Percentiles rank a stretch among this genome's conserved stretches.
phyloP scores from a whole-genome alignment of 2,329 filamentous ascomycete species.

The Hysterium pulicare region DNA sequence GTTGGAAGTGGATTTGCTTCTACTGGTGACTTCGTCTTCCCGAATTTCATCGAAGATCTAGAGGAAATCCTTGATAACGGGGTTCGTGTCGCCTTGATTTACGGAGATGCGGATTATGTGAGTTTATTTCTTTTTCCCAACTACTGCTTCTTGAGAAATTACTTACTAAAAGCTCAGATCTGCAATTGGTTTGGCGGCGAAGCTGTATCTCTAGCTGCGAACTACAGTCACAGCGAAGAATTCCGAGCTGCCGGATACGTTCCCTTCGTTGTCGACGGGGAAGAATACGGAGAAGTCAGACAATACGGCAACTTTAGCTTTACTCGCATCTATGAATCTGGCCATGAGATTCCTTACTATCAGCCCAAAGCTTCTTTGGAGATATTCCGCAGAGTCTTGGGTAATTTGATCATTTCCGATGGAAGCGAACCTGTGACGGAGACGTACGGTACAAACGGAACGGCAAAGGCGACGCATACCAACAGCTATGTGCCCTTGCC shows the following conservation, averaged over 20 bases:
- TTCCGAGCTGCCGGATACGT: conserved; percentile 71
- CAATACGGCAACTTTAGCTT: conserved; percentile 68
- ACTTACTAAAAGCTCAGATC: conserved; percentile 50
- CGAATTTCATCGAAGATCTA: conserved; percentile 45
- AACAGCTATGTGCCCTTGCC: conserved; percentile 3
- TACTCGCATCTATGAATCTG: conserved; percentile 50
- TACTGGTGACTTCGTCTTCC: conserved; percentile 47
- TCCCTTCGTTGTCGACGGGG: conserved; percentile 62
- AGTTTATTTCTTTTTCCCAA: neutral
- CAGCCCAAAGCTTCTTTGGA: conserved; percentile 31
- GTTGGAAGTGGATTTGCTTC: conserved; percentile 44
- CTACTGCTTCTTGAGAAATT: neutral
- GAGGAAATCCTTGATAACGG: conserved; percentile 52
- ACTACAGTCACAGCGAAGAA: conserved; percentile 45
- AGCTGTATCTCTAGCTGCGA: conserved; percentile 59
- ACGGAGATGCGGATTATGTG: conserved; percentile 56
- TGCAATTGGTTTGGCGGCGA: conserved; percentile 70
- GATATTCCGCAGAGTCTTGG: conserved; percentile 26
- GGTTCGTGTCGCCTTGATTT: conserved; percentile 54
- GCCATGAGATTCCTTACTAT: conserved; percentile 50
- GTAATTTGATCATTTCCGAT: conserved; percentile 26
- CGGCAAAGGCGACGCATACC: conserved; percentile 28
- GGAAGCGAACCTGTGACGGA: conserved; percentile 24
- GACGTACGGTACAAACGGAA: conserved; percentile 29
- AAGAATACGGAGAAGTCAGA: conserved; percentile 62